Evolutionary conservation across 2,329 filamentous ascomycete genomes (phyloP), one percentile per base, ranked within the genome.

Genomic region (Fusarium caatingaense): DNA sequence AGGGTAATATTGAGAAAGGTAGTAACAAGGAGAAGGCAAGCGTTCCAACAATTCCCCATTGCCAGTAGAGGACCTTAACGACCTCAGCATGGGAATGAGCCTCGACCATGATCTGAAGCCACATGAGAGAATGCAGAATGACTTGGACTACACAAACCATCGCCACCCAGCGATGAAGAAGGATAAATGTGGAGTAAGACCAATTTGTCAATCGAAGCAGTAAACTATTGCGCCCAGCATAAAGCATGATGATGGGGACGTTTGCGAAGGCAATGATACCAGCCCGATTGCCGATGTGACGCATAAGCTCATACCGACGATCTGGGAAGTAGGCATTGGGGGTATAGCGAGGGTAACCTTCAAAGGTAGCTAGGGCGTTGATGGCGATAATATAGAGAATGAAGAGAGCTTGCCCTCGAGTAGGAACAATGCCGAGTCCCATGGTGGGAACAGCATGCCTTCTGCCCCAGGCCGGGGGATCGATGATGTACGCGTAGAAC

Each of bases 161-260:
- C 1, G 84, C 85, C 2, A 84, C 74, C 83, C 83, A 86, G 13
- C 84, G 79, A 64, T 88, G 85, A 0, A 86, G 76, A 0, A 86
- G 72, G 5, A 86, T 63, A 55, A 79, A 86, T 0, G 85, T 87
- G 0, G 80, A 79, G 63, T 85, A 81, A 1, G 78, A 81, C 84
- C 84, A 87, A 67, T 83, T 80, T 1, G 85, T 86, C 2, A 85
- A 42, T 76, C 80, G 83, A 1, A 86, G 78, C 0, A 86, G 77
- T 5, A 86, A 23, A 56, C 83, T 86, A 67, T 87, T 86, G 2
- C 85, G 76, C 0, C 80, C 76, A 0, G 81, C 78, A 56, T 82
- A 86, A 5, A 87, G 77, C 15, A 86, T 72, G 1, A 82, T 51
- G 0, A 86, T 68, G 0, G 83, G 80, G 0, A 83, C 50, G 11